A percentile compares a stretch with the other conserved stretches of the same genome.
Evolutionary conservation across 495 filamentous ascomycete genomes (phyloP).

Genomic region (Podospora anserina): DNA sequence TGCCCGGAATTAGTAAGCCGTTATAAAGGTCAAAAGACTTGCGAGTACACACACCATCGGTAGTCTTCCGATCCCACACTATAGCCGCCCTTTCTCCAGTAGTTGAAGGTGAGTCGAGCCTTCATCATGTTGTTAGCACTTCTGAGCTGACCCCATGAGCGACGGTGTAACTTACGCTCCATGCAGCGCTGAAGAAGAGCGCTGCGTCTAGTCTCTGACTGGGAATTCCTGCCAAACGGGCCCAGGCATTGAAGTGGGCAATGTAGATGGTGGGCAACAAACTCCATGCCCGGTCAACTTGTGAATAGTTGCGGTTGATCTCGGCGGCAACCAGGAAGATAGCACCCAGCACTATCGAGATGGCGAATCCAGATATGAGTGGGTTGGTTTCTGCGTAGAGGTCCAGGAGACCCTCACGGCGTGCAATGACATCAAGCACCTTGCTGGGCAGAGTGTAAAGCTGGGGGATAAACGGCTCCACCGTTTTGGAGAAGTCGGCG

Average conservation of each 20-base stretch:
- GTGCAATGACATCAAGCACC: slow-evolving; percentile 55
- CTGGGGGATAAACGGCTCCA: slow-evolving; percentile 74
- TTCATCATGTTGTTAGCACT: slow-evolving; percentile 38
- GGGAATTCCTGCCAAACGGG: slow-evolving; percentile 68
- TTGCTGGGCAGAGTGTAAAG: slow-evolving; percentile 66
- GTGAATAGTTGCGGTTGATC: slow-evolving; percentile 87
- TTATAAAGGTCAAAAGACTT: neutral
- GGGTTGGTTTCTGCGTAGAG: slow-evolving; percentile 90
- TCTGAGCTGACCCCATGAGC: slow-evolving; percentile 9
- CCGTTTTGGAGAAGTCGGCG: slow-evolving; percentile 66
- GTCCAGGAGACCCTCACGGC: slow-evolving; percentile 51
- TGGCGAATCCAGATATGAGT: slow-evolving; percentile 67
- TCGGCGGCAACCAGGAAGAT: slow-evolving; percentile 73
- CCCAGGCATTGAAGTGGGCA: slow-evolving; percentile 80
- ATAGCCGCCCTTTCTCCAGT: slow-evolving; percentile 95
- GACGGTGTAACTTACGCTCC: slow-evolving; percentile 63
- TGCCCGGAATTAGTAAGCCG: slow-evolving; percentile 22
- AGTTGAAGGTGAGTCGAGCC: slow-evolving; percentile 85
- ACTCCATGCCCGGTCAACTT: slow-evolving; percentile 91
- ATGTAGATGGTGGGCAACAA: slow-evolving; percentile 84
- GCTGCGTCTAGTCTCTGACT: slow-evolving; percentile 71
- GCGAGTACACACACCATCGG: slow-evolving; percentile 57
- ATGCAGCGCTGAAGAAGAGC: slow-evolving; percentile 65
- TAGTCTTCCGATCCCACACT: slow-evolving; percentile 87
- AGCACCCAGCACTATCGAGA: slow-evolving; percentile 63